Conservation (phyloP, 1,284 basidiomycete genomes). For the Papiliotrema laurentii region DNA sequence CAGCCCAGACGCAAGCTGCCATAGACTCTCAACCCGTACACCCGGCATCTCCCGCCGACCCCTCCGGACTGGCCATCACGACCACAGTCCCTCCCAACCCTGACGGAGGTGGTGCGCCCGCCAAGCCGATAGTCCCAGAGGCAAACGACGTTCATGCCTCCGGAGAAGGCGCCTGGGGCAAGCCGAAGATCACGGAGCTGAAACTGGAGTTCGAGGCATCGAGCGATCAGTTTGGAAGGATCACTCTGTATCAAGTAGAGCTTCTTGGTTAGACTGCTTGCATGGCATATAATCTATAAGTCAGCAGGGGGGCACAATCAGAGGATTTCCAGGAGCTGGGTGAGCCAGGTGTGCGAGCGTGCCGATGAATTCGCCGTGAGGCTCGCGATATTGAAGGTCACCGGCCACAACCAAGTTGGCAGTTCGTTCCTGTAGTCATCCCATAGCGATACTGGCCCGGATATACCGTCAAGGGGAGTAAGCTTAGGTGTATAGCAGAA, state of each 20-base stretch:
- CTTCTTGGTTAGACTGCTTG: slow-evolving; percentile 11
- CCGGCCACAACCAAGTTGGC: no score
- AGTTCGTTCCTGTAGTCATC: no score
- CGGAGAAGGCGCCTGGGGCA: slow-evolving; percentile 7
- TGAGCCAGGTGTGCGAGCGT: no score
- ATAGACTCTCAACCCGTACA: neutral
- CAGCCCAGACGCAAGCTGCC: neutral
- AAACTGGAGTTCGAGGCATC: slow-evolving; percentile 45
- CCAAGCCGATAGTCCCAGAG: slow-evolving; percentile 4
- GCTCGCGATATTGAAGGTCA: no score
- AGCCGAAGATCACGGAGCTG: slow-evolving; percentile 27
- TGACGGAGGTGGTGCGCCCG: slow-evolving; percentile 3
- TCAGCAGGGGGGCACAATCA: no score
- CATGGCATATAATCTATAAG: neutral
- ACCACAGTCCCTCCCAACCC: slow-evolving; percentile 13
- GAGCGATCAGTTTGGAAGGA: slow-evolving; percentile 45
- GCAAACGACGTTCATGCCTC: slow-evolving; percentile 3
- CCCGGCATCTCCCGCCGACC: neutral
- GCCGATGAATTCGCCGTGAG: no score
- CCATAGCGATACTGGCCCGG: no score
- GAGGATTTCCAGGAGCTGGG: no score
- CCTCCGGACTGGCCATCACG: slow-evolving; percentile 5
- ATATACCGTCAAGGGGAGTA: no score
- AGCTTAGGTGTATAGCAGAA: no score
- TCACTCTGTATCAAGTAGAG: slow-evolving; percentile 47